Percentiles rank a stretch among this genome's conserved stretches.
phyloP scores from a whole-genome alignment of 306 rosid species.

The Echinosophora koreensis region DNA sequence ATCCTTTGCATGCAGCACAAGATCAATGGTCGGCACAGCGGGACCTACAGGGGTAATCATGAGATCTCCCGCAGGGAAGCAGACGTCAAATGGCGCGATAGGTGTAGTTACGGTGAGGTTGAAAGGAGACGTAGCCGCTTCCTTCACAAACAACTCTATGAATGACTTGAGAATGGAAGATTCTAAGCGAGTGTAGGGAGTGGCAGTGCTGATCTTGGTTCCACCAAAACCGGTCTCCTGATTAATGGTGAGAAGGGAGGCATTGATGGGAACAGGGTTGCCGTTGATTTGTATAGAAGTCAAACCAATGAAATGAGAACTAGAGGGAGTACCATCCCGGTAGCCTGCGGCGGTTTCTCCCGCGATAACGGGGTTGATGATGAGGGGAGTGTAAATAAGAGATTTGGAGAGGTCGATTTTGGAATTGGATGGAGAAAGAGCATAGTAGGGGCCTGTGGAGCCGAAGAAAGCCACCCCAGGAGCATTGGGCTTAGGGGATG shows the following conservation, averaged over 20 bases:
- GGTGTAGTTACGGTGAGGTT: background rate
- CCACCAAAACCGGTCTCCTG: conserved; percentile 1
- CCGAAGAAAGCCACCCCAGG: background rate
- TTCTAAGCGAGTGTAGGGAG: no score
- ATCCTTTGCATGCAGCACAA: background rate
- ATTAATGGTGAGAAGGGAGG: background rate
- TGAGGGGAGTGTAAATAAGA: background rate
- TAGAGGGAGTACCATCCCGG: background rate
- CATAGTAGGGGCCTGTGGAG: background rate
- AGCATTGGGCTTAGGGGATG: background rate
- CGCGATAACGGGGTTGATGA: background rate
- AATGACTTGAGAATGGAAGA: no score
- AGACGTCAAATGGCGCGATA: background rate
- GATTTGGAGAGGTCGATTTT: background rate
- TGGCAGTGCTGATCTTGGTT: conserved; percentile 3
- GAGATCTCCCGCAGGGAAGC: conserved; percentile 5
- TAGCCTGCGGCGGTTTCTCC: background rate
- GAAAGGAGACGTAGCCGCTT: no score
- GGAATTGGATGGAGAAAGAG: background rate
- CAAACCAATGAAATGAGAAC: conserved; percentile 9
- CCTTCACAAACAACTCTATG: no score
- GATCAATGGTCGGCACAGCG: background rate
- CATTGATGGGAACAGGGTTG: background rate
- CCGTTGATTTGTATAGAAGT: background rate
- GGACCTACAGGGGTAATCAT: background rate